Base-by-base conservation (phyloP, 805 yeast species). In the Grigorovia jiainica region DNA sequence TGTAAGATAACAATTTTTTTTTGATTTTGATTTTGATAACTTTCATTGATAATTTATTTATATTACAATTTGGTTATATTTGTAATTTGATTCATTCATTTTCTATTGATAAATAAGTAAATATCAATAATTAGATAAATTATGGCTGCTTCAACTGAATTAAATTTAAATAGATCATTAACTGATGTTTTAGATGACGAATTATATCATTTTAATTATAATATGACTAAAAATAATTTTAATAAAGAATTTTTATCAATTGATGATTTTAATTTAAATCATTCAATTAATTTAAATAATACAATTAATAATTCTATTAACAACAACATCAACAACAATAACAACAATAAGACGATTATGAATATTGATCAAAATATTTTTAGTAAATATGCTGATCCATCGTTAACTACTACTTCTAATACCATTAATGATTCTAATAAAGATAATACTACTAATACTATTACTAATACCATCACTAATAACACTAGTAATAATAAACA, bases 151-250 rank as follows among this genome's bases (percentile, higher is more conserved):
- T 47, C 53, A 15, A 39, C 49, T 5, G 53, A 50, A 41, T 38
- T 52, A 27, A 27, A 47, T 37, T 36, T 51, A 18, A 55, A 52
- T 18, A 54, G 64, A 43, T 59, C 64, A 10, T 44, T 60, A 36
- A 58, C 63, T n/a, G 65, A 60, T 43, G 52, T 57, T 15, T 34
- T 60, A 34, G 65, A 60, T 37, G 65, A 60, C 39, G 64, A 60
- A 44, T 34, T 60, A 38, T 54, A 53, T 39, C 57, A 57, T 46
- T 37, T 51, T 16, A 47, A 44, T 29, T 31, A 38, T 18, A 39
- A 36, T 29, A n/a, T n/a, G n/a, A n/a, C n/a, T n/a, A n/a, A n/a
- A n/a, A n/a, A 13, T 13, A 27, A 27, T 6, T 27, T 27, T 7
- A 27, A 27, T 27, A 27, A 27, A 13, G 31, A 27, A 7, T 27